Evolutionary conservation across 78 protist species (phyloP).

Genomic region (Dictyostelium discoideum): DNA sequence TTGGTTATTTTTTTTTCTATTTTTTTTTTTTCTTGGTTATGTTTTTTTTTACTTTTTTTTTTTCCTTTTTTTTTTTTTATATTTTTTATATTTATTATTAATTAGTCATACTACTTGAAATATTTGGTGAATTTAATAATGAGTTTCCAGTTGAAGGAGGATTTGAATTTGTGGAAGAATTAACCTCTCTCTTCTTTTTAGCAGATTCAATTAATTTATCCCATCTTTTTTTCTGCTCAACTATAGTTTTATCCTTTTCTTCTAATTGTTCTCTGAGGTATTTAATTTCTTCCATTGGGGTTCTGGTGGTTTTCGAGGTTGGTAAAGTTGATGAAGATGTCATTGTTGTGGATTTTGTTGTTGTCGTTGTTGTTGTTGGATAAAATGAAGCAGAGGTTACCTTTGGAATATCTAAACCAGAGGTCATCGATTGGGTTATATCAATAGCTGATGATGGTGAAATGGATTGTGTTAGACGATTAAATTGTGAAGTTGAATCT

Average conservation of each 20-base stretch:
- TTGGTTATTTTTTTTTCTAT: not conserved
- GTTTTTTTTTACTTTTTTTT: not conserved
- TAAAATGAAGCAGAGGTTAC: not conserved
- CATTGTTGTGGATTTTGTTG: not conserved
- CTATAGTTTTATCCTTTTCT: conserved; percentile 15
- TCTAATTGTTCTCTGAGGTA: conserved; percentile 13
- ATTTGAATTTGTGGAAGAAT: not conserved
- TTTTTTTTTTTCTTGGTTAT: not conserved
- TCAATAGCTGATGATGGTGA: not conserved
- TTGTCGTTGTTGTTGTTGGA: not conserved
- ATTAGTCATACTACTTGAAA: not conserved
- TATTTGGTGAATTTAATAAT: not conserved
- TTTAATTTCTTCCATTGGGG: conserved; percentile 10
- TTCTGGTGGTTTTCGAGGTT: not conserved
- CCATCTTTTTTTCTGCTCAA: conserved; percentile 2
- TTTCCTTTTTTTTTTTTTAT: not conserved
- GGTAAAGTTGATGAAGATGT: not conserved
- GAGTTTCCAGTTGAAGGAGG: not conserved
- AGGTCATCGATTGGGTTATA: not conserved
- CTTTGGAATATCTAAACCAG: not conserved
- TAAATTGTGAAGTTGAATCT: not conserved
- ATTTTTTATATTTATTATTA: not conserved
- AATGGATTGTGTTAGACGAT: not conserved
- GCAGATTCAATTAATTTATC: conserved; percentile 14
- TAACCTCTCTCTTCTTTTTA: conserved; percentile 17